Conservation (phyloP, 2,329 filamentous ascomycete genomes). For the Pseudocercospora pini-densiflorae region DNA sequence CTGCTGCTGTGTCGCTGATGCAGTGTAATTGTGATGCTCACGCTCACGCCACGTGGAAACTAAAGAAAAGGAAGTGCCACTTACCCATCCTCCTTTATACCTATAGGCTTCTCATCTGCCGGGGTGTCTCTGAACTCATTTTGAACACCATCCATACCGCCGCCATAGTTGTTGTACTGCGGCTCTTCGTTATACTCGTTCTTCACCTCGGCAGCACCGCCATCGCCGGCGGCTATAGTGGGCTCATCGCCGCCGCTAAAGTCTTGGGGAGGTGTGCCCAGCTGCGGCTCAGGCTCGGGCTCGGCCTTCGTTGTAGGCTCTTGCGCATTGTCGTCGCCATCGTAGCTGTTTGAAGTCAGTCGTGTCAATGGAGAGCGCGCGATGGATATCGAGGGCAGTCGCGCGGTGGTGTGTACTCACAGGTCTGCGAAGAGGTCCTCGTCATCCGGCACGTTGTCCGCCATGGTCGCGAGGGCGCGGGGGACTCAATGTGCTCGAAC, state of each 20-base stretch:
- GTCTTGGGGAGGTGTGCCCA: slow-evolving; percentile 3
- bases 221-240: slow-evolving; percentile 23
- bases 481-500: neutral
- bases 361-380: neutral
- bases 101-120: slow-evolving; percentile 58
- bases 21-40: slow-evolving; percentile 10
- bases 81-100: slow-evolving; percentile 93
- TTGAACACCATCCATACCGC: slow-evolving; percentile 33
- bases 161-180: neutral
- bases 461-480: slow-evolving; percentile 58
- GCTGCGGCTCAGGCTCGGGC: slow-evolving; percentile 19
- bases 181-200: slow-evolving; percentile 31
- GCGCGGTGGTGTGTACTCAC: slow-evolving; percentile 58
- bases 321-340: slow-evolving; percentile 60
- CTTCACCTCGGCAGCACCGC: slow-evolving; percentile 15
- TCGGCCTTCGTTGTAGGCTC: slow-evolving; percentile 25
- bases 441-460: slow-evolving; percentile 78
- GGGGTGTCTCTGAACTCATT: slow-evolving; percentile 38
- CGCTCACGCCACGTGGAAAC: slow-evolving; percentile 17
- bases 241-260: slow-evolving; percentile 17
- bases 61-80: slow-evolving; percentile 41
- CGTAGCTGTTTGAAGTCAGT: slow-evolving; percentile 36
- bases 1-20: slow-evolving; percentile 3
- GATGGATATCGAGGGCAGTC: neutral
- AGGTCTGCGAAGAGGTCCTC: slow-evolving; percentile 96